Conservation (phyloP, 2,329 filamentous ascomycete species). For the Stemphylium lycopersici region DNA sequence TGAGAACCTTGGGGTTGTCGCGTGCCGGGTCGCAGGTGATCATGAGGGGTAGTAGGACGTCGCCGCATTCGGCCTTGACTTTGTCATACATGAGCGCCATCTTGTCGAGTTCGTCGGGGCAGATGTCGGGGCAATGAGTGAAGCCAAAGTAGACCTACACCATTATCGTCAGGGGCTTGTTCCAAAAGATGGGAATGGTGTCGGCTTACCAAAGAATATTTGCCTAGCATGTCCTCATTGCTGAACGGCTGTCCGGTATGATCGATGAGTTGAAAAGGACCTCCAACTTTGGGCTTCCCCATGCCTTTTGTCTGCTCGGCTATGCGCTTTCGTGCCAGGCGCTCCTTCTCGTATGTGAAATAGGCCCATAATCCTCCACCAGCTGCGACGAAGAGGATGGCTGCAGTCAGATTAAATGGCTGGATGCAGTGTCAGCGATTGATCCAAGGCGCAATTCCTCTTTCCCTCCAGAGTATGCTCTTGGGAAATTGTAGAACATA, state of each 20-base stretch:
- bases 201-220: slow-evolving; percentile 73
- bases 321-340: slow-evolving; percentile 86
- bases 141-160: slow-evolving; percentile 94
- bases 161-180: slow-evolving; percentile 8
- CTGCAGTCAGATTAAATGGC: slow-evolving; percentile 95
- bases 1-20: slow-evolving; percentile 83
- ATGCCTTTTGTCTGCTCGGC: slow-evolving; percentile 93
- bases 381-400: slow-evolving; percentile 80
- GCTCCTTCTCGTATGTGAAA: slow-evolving; percentile 90
- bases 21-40: slow-evolving; percentile 94
- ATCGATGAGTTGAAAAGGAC: slow-evolving; percentile 80
- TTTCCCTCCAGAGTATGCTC: not conserved
- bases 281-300: slow-evolving; percentile 90
- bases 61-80: slow-evolving; percentile 57
- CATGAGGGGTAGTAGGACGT: slow-evolving; percentile 77
- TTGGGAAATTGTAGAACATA: slow-evolving; percentile 20
- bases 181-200: not conserved
- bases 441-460: not conserved
- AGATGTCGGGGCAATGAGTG: slow-evolving; percentile 97
- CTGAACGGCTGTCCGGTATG: slow-evolving; percentile 80
- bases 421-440: slow-evolving; percentile 45
- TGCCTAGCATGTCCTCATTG: slow-evolving; percentile 81
- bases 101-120: slow-evolving; percentile 98
- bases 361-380: slow-evolving; percentile 83
- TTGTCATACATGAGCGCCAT: slow-evolving; percentile 94